phyloP scores from a whole-genome alignment of 2,329 filamentous ascomycete species.

The Ophiosphaerella narmari region DNA sequence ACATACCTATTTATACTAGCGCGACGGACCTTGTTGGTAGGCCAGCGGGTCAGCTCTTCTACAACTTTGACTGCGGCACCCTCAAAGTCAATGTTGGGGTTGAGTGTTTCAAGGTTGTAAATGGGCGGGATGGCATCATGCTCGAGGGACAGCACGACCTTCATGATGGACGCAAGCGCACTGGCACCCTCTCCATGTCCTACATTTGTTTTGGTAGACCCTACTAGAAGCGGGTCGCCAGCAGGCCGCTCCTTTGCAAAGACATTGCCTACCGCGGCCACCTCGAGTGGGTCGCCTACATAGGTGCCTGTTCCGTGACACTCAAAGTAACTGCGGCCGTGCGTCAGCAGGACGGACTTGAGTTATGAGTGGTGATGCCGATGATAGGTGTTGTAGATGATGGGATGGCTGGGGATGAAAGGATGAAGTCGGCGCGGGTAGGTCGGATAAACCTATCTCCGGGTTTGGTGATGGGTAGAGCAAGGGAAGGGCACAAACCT shows the following conservation, averaged over 20 bases:
- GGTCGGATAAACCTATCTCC: no score
- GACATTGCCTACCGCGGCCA: slow-evolving; percentile 11
- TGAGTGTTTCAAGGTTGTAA: slow-evolving; percentile 15
- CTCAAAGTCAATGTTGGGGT: slow-evolving; percentile 9
- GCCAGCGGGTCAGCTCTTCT: slow-evolving; percentile 9
- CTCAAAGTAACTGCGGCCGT: slow-evolving; percentile 16
- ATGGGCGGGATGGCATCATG: slow-evolving; percentile 27
- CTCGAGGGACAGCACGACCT: slow-evolving; percentile 29
- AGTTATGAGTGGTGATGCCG: no score
- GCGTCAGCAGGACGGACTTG: no score
- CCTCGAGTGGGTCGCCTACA: slow-evolving; percentile 33
- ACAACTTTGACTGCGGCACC: slow-evolving; percentile 5
- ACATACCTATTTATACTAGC: slow-evolving; percentile 8
- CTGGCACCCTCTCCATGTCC: slow-evolving; percentile 34
- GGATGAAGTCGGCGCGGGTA: no score
- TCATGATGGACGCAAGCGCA: slow-evolving; percentile 33
- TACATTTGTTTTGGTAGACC: slow-evolving; percentile 33
- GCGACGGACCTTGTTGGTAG: background rate
- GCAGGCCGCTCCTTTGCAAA: slow-evolving; percentile 5
- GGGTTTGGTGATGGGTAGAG: no score
- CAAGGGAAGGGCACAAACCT: no score
- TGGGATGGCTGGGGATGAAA: no score
- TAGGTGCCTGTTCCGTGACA: slow-evolving; percentile 33
- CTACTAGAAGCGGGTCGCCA: slow-evolving; percentile 18
- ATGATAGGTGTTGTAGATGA: no score